Base-by-base conservation (phyloP, 768 basidiomycete species). In the Lactarius sanguifluus region DNA sequence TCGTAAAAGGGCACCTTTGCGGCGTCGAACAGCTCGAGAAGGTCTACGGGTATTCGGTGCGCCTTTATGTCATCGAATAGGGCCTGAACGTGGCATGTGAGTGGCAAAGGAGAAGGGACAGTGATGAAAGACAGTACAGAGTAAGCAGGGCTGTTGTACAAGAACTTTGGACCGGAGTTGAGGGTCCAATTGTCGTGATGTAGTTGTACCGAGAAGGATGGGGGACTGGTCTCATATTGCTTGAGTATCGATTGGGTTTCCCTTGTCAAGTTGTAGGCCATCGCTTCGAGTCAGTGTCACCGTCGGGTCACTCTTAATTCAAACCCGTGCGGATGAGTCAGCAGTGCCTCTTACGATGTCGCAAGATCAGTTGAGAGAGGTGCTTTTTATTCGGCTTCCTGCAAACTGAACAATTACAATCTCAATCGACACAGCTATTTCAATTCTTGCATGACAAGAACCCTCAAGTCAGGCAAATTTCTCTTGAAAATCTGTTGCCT, bases 401-500 rank as follows among this genome's bases (percentile, higher is more conserved):
- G 6, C 57, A 54, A 34, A 45, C 18, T 1, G 30, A 15, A 41
- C 1, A 25, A 25, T 25, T 12, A 10, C 50, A 52, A 15, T 25
- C 13, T 25, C 23, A 25, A 15, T 6, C 50, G 50, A 52, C 7
- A 12, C 40, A 97, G 87, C 85, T 98, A 28, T 76, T 94, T 15
- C 86, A 85, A 3, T 98, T 98, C 74, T 77, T 98, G 60, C 85
- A 88, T 71, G 94, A 96, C 69, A 83, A 82, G 66, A 96, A 96
- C 71, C 92, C 91, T 0, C 87, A 94, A 73, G 96, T 91, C 23
- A 85, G 96, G 55, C 89, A 90, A 72, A 82, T 97, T 65, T 93
- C 96, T 4, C 81, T 98, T 8, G 83, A 87, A 52, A 92, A 93
- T 78, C 83, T 98, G 18, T 76, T 97, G 8, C 84, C 88, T 0